Evolutionary conservation across 257 asterid species (phyloP).

Genomic region (Solanum gandarillasii): DNA sequence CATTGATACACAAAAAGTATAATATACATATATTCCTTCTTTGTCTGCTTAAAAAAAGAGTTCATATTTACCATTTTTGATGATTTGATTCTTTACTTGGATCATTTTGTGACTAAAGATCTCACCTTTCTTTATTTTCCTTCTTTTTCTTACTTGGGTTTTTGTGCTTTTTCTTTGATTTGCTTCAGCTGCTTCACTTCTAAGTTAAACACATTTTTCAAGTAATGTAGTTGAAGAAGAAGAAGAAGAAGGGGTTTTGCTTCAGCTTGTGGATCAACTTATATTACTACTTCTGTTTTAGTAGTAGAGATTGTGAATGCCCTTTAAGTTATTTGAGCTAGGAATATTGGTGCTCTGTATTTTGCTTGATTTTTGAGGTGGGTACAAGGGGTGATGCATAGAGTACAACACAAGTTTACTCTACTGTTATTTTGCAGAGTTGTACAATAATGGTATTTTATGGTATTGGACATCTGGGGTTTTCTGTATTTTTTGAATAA

Average conservation of each 20-base stretch:
- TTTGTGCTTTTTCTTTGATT: not conserved
- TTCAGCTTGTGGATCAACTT: constrained; percentile 3
- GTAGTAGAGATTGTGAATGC: not conserved
- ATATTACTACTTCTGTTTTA: not conserved
- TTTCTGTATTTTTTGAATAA: not conserved
- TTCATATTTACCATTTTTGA: not conserved
- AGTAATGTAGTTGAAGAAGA: not conserved
- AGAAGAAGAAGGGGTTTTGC: not conserved
- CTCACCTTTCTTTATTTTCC: constrained; percentile 12
- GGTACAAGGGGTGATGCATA: not conserved
- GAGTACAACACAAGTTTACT: not conserved
- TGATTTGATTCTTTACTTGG: constrained; percentile 25
- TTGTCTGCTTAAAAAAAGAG: not conserved
- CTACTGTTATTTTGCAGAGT: not conserved
- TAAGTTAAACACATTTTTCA: not conserved
- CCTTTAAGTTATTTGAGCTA: not conserved
- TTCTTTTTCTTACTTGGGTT: not conserved
- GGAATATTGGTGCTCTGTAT: not conserved
- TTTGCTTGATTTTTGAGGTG: not conserved
- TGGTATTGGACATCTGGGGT: not conserved
- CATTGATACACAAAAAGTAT: not conserved
- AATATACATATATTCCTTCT: not conserved
- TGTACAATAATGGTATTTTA: not conserved
- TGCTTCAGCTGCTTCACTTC: constrained; percentile 7
- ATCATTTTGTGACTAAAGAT: constrained; percentile 30